Evolutionary conservation across 176 grass and related monocot species (phyloP).

Genomic region (Eleusine indica): DNA sequence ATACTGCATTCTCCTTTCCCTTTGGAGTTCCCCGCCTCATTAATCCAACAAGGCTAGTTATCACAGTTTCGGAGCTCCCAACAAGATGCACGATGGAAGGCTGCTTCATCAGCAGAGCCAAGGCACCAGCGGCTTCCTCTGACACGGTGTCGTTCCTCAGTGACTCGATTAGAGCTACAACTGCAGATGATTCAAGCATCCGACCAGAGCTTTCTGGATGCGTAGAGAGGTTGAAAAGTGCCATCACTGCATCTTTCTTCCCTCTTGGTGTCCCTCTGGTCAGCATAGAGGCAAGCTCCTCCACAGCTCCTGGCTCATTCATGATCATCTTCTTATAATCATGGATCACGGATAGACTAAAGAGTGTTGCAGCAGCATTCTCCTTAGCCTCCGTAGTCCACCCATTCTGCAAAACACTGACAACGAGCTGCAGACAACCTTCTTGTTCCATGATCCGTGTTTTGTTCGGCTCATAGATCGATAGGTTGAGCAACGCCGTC

Average conservation of each 20-base stretch:
- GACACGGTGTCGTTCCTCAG: slow-evolving; percentile 73
- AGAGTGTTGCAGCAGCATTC: slow-evolving; percentile 94
- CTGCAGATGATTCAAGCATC: slow-evolving; percentile 75
- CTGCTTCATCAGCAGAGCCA: slow-evolving; percentile 84
- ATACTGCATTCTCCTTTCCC: slow-evolving; percentile 92
- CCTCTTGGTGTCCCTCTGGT: slow-evolving; percentile 80
- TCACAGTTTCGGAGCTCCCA: slow-evolving; percentile 59
- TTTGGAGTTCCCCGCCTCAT: slow-evolving; percentile 92
- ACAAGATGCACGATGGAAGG: slow-evolving; percentile 63
- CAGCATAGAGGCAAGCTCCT: slow-evolving; percentile 72
- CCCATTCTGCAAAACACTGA: slow-evolving; percentile 77
- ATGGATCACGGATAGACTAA: slow-evolving; percentile 92
- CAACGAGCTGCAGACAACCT: slow-evolving; percentile 67
- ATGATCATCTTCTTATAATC: slow-evolving; percentile 92
- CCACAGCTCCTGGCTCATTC: slow-evolving; percentile 71
- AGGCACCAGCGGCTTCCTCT: slow-evolving; percentile 90
- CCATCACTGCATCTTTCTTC: slow-evolving; percentile 97
- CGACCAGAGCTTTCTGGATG: slow-evolving; percentile 75
- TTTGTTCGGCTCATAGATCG: slow-evolving; percentile 90
- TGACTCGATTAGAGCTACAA: slow-evolving; percentile 64
- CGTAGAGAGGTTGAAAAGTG: slow-evolving; percentile 93
- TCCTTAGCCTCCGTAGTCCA: slow-evolving; percentile 84
- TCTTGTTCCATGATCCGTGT: slow-evolving; percentile 79
- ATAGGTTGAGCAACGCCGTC: slow-evolving; percentile 87
- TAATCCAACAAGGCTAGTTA: slow-evolving; percentile 68